Evolutionary conservation across 768 basidiomycete genomes (phyloP), one percentile per base, ranked within the genome.

Genomic region (Russula virescens): DNA sequence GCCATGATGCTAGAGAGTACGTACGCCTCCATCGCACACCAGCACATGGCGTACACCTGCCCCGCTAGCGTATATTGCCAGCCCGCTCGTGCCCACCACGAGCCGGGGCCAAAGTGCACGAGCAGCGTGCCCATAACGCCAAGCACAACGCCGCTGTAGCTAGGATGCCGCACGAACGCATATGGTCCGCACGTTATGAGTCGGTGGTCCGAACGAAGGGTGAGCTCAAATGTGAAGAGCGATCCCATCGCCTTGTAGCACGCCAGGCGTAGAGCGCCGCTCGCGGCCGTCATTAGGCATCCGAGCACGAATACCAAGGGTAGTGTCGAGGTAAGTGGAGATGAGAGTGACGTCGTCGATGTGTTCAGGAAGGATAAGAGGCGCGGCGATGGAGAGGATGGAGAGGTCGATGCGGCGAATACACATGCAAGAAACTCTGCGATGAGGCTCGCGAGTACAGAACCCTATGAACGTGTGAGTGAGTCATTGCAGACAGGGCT

Each of bases 171-270:
- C 28, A 70, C 69, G 35, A 58, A 63, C 18, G 49, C 25, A 34
- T 70, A 70, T 14, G 69, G 69, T 18, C 67, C 69, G 18, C 43
- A 19, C 28, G 69, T 69, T 35, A 70, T 63, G n/a, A 70, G 67
- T 43, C 60, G 58, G 40, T 70, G 69, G 19, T 59, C 47, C 46
- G 52, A 54, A 26, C 67, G 67, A 25, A 70, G 11, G 1, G 65
- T 49, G 25, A 68, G 42, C 42, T 68, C 67, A 34, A 66, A 68
- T 28, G 67, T 68, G 61, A 68, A 68, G 55, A 68, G 61, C 1
- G 52, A 55, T 16, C 67, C 67, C 2, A 68, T 58, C 9, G 61
- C 51, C 42, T 46, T 50, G 67, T 68, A 68, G 55, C 65, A 66
- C 14, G 38, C 34, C 21, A 52, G 40, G 21, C 67, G 67, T 34